These are phyloP conservation scores for Cnidoscolus chayamansa DNA, from an alignment of 441 rosid genomes.

Conservation along the genomic window DNA sequence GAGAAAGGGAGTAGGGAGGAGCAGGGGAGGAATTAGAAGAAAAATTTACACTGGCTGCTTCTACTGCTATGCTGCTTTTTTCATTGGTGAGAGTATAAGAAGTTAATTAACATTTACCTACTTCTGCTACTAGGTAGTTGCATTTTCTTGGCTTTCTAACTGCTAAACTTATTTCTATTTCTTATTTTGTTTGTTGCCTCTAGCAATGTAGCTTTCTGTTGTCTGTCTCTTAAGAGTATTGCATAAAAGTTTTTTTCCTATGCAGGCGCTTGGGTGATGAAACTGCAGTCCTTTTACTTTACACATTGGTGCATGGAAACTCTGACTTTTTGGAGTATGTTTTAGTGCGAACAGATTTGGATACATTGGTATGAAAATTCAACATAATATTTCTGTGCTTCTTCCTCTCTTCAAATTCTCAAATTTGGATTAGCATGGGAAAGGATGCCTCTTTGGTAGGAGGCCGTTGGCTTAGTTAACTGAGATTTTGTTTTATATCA, in stretches of 20 bases:
- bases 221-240: constrained; percentile 20
- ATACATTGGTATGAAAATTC: constrained; percentile 71
- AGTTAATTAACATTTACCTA: background rate
- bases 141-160: background rate
- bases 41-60: no score
- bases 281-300: constrained; percentile 82
- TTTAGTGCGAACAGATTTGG: constrained; percentile 93
- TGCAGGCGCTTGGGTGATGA: constrained; percentile 94
- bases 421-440: background rate
- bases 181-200: background rate
- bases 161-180: background rate
- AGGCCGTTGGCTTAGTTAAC: background rate
- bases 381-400: constrained; percentile 6
- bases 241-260: constrained; percentile 26
- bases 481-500: background rate
- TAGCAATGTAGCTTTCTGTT: background rate
- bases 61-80: no score
- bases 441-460: background rate
- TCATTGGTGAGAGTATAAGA: background rate
- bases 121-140: background rate
- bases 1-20: no score
- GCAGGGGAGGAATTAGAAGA: no score
- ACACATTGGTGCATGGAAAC: constrained; percentile 90
- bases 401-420: background rate
- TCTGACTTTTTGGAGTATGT: constrained; percentile 95